Evolutionary conservation across 257 asterid species (phyloP).

Genomic region (Fraxinus excelsior): DNA sequence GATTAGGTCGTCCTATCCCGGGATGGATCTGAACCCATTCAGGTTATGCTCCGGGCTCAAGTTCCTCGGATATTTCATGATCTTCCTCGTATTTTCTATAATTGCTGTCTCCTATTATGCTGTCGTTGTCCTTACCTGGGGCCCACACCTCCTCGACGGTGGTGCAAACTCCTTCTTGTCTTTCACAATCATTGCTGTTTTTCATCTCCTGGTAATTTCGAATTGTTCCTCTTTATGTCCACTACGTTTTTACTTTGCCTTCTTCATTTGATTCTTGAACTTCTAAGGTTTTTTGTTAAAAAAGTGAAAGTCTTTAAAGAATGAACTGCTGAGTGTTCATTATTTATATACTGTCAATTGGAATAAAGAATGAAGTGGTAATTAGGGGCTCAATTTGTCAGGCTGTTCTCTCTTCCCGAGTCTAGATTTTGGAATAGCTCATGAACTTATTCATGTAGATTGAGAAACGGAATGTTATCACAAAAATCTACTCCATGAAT

Average conservation of each 20-base stretch:
- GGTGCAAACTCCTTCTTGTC: constrained; percentile 46
- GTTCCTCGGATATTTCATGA: constrained; percentile 77
- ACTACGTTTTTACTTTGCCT: not conserved
- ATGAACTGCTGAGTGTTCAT: not conserved
- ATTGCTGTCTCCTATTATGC: constrained; percentile 70
- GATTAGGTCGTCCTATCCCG: constrained; percentile 10
- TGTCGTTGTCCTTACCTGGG: constrained; percentile 66
- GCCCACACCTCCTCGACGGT: constrained; percentile 61
- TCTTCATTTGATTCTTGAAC: not conserved
- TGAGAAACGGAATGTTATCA: not conserved
- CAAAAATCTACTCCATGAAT: not conserved
- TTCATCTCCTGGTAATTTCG: constrained; percentile 66
- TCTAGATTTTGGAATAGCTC: not conserved
- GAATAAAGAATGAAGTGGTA: not conserved
- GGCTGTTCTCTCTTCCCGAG: not conserved
- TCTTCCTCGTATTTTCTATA: constrained; percentile 54
- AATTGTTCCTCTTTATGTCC: not conserved
- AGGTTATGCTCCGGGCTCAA: constrained; percentile 69
- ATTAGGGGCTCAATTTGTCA: not conserved
- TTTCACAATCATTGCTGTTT: constrained; percentile 49
- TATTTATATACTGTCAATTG: not conserved
- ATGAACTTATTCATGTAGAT: not conserved
- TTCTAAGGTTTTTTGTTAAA: not conserved
- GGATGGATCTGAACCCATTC: constrained; percentile 73
- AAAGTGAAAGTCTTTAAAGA: not conserved